Percentiles rank a stretch among this genome's conserved stretches.
Conservation (phyloP, 169 alveolate species). For the Eimeria falciformis region DNA sequence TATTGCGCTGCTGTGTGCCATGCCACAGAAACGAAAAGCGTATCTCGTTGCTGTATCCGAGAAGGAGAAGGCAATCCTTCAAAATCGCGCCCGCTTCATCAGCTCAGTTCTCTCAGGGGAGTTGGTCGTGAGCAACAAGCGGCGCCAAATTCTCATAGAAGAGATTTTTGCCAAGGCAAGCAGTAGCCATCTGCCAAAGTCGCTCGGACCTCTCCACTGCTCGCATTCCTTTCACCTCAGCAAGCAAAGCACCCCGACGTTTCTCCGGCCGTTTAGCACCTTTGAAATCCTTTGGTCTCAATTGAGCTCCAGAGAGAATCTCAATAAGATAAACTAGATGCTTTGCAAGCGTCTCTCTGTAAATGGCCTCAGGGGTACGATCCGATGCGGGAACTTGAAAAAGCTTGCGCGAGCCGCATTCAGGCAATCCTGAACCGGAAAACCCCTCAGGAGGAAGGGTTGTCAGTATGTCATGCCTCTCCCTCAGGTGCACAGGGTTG, state of each 20-base stretch:
- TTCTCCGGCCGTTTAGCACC: too few relatives aligned
- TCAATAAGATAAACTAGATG: too few relatives aligned
- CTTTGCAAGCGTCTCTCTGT: too few relatives aligned
- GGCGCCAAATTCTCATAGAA: constrained; percentile 52
- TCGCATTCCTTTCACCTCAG: too few relatives aligned
- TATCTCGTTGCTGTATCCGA: constrained; percentile 71
- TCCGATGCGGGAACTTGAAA: constrained; percentile 73
- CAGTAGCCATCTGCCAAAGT: not conserved
- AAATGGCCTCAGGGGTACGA: constrained; percentile 65
- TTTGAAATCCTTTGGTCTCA: too few relatives aligned
- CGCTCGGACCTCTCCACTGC: too few relatives aligned
- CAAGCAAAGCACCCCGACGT: too few relatives aligned
- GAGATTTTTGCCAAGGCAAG: constrained; percentile 71
- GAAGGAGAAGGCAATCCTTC: constrained; percentile 49
- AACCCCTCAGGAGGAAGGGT: constrained; percentile 59
- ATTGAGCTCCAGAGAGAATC: too few relatives aligned
- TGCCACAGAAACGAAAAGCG: constrained; percentile 49
- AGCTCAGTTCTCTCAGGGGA: constrained; percentile 88
- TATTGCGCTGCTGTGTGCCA: not conserved
- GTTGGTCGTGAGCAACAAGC: constrained; percentile 85
- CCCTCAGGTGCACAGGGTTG: not conserved
- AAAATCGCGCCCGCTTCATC: constrained; percentile 78
- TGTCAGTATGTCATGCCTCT: constrained; percentile 27
- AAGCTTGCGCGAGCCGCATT: constrained; percentile 28
- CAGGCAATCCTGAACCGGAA: constrained; percentile 54